Base-by-base conservation (phyloP, 306 rosid species). In the Crataegus laevigata region DNA sequence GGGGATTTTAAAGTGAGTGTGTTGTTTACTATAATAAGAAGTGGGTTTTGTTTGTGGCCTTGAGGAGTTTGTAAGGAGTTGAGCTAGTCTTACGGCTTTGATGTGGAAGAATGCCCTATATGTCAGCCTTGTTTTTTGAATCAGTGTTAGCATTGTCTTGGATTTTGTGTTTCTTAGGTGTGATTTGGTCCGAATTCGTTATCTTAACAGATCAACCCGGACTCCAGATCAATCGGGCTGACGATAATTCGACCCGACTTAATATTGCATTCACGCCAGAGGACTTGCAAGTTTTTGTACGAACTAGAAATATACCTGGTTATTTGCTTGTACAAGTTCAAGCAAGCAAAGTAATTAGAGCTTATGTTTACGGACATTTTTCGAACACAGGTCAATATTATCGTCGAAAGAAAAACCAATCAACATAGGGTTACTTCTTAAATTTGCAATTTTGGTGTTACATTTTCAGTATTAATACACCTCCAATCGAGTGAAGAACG, bases 71-170 rank as follows among this genome's bases (percentile, higher is more conserved):
- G 72, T 38, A 57, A 73, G 69, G 64, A 73, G 71, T 84, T 73
- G 87, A 77, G 80, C 87, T 69, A n/a, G 84, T 84, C 87, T 57
- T 26, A 30, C 30, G 69, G 69, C 77, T 62, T 60, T 25, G 17
- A 68, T 29, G 68, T 24, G 77, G 28, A 60, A 73, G 58, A 73
- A 38, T 40, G n/a, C 36, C 38, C 76, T 72, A 58, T 24, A 57
- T 38, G 51, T 54, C 47, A 13, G 75, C 75, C 65, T 55, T 55
- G 66, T 34, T 14, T 3, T 21, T 19, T 34, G 65, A 61, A 55
- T 32, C 50, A 14, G 13, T 29, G 34, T n/a, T 55, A 22, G 22
- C 42, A 8, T 29, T 7, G 22, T 62, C 22, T 30, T 63, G 18
- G 42, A 63, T 63, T 63, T 62, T 63, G 18, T 30, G 40, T 17